phyloP scores from a whole-genome alignment of 306 rosid species.

The Delonix regia region DNA sequence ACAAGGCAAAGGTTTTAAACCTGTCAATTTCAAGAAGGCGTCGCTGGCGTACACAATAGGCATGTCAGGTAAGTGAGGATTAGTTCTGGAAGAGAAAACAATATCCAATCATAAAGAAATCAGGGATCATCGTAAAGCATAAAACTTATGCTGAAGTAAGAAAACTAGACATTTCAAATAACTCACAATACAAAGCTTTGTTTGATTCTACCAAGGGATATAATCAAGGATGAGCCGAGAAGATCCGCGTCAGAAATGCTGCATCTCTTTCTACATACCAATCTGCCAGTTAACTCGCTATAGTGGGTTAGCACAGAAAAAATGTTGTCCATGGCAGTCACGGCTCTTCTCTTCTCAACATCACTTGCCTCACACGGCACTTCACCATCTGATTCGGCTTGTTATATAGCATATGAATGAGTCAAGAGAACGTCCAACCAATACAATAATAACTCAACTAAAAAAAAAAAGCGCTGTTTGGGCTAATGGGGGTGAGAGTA shows the following conservation, averaged over 20 bases:
- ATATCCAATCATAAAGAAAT: conserved; percentile 33
- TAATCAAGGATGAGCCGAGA: conserved; percentile 83
- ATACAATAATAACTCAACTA: background rate
- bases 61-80: conserved; percentile 77
- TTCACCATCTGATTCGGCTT: conserved; percentile 62
- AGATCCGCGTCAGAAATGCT: conserved; percentile 62
- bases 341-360: conserved; percentile 66
- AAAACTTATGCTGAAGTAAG: conserved; percentile 37
- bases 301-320: conserved; percentile 79
- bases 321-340: conserved; percentile 59
- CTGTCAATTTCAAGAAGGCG: conserved; percentile 88
- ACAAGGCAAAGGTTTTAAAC: conserved; percentile 42
- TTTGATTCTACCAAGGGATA: conserved; percentile 99
- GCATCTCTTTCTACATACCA: conserved; percentile 80
- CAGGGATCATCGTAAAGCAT: conserved; percentile 37
- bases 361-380: conserved; percentile 82
- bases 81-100: conserved; percentile 72
- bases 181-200: conserved; percentile 99
- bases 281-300: conserved; percentile 73
- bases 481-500: background rate
- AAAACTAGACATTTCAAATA: conserved; percentile 61
- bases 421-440: conserved; percentile 27
- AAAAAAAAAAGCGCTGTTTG: background rate
- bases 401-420: conserved; percentile 22
- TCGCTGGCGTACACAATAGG: conserved; percentile 94